Conservation (phyloP, 169 alveolate species). For the Plasmodium relictum region DNA sequence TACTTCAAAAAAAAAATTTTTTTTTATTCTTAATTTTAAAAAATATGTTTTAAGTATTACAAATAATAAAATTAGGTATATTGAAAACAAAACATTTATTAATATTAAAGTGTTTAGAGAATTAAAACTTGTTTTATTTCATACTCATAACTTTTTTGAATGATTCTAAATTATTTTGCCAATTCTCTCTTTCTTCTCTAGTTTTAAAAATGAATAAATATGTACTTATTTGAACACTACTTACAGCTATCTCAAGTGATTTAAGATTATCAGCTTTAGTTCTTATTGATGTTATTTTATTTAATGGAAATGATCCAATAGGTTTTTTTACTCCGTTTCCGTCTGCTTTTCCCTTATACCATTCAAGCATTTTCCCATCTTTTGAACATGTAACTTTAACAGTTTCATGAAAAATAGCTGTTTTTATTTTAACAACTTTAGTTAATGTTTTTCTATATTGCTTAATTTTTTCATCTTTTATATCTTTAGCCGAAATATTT, state of each 20-base stretch:
- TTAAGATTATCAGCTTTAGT: constrained; percentile 83
- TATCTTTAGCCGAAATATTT: constrained; percentile 81
- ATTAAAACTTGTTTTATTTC: constrained; percentile 22
- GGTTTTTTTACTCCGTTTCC: constrained; percentile 80
- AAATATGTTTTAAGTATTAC: no score
- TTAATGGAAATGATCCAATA: constrained; percentile 77
- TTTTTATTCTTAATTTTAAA: no score
- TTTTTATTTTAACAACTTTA: constrained; percentile 82
- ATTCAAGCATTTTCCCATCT: constrained; percentile 83
- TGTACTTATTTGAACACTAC: constrained; percentile 77
- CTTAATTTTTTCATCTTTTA: constrained; percentile 78
- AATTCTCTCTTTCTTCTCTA: constrained; percentile 83
- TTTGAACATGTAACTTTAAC: constrained; percentile 84
- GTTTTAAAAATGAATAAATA: constrained; percentile 83
- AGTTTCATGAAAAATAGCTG: constrained; percentile 83
- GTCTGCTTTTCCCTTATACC: constrained; percentile 83
- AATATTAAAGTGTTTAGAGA: no score
- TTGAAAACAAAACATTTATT: no score
- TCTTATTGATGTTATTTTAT: constrained; percentile 80
- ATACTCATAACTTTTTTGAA: constrained; percentile 77
- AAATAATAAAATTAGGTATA: no score
- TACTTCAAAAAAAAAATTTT: no score
- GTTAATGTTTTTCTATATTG: constrained; percentile 81
- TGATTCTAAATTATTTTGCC: constrained; percentile 85
- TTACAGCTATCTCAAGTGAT: constrained; percentile 81